Percentiles rank a stretch among this genome's conserved stretches.
phyloP scores from a whole-genome alignment of 331 rosid species.

The Rosa hybrid region DNA sequence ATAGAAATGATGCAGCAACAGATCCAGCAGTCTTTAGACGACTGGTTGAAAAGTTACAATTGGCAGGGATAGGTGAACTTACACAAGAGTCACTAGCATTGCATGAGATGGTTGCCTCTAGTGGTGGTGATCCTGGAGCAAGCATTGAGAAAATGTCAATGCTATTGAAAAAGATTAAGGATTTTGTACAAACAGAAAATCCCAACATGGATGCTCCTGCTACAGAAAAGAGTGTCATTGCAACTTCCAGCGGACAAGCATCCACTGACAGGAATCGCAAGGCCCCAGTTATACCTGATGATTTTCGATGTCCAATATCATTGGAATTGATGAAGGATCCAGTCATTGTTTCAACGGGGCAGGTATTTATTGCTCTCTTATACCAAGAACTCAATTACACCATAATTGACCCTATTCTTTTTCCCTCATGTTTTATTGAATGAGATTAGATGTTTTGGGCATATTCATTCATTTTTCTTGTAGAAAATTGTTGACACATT shows the following conservation, averaged over 20 bases:
- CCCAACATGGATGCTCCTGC: constrained; percentile 52
- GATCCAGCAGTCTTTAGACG: constrained; percentile 62
- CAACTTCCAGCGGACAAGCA: constrained; percentile 46
- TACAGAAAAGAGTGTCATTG: constrained; percentile 40
- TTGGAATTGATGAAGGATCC: constrained; percentile 96
- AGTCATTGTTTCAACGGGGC: constrained; percentile 96
- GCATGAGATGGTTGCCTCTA: constrained; percentile 84
- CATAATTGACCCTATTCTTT: not conserved
- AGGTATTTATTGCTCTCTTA: constrained; percentile 53
- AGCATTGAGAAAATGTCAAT: constrained; percentile 84
- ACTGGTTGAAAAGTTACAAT: constrained; percentile 73
- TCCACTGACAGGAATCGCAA: constrained; percentile 53
- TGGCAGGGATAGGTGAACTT: constrained; percentile 72
- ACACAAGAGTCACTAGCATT: constrained; percentile 86
- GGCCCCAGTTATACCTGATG: constrained; percentile 65
- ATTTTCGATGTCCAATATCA: constrained; percentile 94
- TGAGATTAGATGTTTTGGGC: not conserved
- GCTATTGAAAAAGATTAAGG: constrained; percentile 78
- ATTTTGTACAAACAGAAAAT: constrained; percentile 80
- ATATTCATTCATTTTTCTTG: not conserved
- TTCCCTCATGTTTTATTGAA: constrained; percentile 11
- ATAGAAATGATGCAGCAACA: constrained; percentile 47
- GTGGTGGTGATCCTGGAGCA: constrained; percentile 88
- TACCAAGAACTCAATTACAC: constrained; percentile 14
- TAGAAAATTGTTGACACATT: constrained; percentile 9